A percentile compares a stretch with the other conserved stretches of the same genome.
phyloP scores from a whole-genome alignment of 768 basidiomycete species.

The Arthromyces matolae region DNA sequence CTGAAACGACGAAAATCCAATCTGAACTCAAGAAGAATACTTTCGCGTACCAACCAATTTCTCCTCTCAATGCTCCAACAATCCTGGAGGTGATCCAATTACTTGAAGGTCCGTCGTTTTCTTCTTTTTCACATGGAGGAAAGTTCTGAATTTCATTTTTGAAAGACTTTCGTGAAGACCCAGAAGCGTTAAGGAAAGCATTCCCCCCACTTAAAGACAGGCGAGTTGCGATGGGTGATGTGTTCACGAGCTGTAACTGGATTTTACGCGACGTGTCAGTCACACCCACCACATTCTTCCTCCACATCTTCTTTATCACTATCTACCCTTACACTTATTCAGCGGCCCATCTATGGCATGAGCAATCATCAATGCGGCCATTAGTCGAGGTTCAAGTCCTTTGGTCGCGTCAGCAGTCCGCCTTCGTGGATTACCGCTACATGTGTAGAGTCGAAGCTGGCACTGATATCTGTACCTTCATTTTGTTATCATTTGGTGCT shows the following conservation, averaged over 20 bases:
- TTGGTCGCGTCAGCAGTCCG: too few species aligned
- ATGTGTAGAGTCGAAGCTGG: too few species aligned
- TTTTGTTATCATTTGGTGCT: too few species aligned
- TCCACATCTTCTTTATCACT: too few species aligned
- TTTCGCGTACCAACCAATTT: conserved; percentile 72
- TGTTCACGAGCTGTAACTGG: conserved; percentile 89
- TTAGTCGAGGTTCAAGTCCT: too few species aligned
- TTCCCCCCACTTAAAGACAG: conserved; percentile 63
- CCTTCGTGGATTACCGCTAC: too few species aligned
- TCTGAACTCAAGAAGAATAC: conserved; percentile 68
- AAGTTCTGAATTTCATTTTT: not conserved
- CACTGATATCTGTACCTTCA: too few species aligned
- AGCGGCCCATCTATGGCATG: too few species aligned
- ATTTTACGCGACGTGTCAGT: conserved; percentile 80
- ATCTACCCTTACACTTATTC: too few species aligned
- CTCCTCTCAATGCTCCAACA: conserved; percentile 72
- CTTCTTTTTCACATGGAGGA: not conserved
- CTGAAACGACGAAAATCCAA: conserved; percentile 26
- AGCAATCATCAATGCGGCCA: too few species aligned
- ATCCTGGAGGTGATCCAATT: conserved; percentile 77
- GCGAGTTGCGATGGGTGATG: conserved; percentile 78
- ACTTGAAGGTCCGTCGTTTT: conserved; percentile 58
- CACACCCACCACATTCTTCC: too few species aligned
- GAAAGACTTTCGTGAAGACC: conserved; percentile 67
- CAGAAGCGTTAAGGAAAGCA: conserved; percentile 46